A percentile compares a stretch with the other conserved stretches of the same genome.
Conservation (phyloP, 1,284 basidiomycete species). For the Ceratobasidium sp. region DNA sequence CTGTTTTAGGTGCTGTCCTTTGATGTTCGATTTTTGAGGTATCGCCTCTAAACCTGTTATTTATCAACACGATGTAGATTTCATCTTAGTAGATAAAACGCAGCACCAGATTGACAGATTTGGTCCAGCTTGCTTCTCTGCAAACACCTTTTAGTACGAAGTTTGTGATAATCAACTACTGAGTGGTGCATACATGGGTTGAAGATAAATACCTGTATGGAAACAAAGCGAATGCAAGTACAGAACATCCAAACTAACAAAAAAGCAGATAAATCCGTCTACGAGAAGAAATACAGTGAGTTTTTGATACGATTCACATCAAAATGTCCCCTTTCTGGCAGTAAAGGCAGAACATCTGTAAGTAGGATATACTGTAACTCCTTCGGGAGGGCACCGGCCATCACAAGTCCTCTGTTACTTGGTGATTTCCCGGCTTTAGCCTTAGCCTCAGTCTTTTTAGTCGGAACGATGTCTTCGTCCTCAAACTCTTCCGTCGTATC, state of each 20-base stretch:
- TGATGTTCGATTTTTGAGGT: neutral
- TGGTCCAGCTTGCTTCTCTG: too few species aligned
- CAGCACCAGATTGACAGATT: too few species aligned
- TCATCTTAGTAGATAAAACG: neutral
- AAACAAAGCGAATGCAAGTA: slow-evolving; percentile 31
- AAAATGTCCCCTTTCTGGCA: slow-evolving; percentile 90
- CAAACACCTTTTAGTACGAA: neutral
- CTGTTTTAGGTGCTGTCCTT: neutral
- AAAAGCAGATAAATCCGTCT: slow-evolving; percentile 48
- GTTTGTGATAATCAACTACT: neutral
- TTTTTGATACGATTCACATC: slow-evolving; percentile 85
- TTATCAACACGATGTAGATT: neutral
- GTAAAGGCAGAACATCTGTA: slow-evolving; percentile 78
- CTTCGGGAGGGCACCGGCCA: slow-evolving; percentile 47
- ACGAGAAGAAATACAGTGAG: slow-evolving; percentile 93
- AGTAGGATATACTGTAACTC: slow-evolving; percentile 73
- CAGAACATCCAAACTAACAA: slow-evolving; percentile 12
- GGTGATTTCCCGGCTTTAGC: slow-evolving; percentile 15
- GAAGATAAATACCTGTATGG: slow-evolving; percentile 3
- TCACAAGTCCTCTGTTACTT: slow-evolving; percentile 3
- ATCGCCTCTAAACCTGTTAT: neutral
- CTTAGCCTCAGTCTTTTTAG: slow-evolving; percentile 44
- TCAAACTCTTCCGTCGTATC: slow-evolving; percentile 47
- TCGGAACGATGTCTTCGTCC: slow-evolving; percentile 48
- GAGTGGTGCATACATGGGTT: slow-evolving; percentile 41